Percentiles rank a stretch among this genome's conserved stretches.
These are phyloP conservation scores for Uromyces viciae-fabae DNA, from an alignment of 1,284 basidiomycete genomes.

Conservation along the genomic window DNA sequence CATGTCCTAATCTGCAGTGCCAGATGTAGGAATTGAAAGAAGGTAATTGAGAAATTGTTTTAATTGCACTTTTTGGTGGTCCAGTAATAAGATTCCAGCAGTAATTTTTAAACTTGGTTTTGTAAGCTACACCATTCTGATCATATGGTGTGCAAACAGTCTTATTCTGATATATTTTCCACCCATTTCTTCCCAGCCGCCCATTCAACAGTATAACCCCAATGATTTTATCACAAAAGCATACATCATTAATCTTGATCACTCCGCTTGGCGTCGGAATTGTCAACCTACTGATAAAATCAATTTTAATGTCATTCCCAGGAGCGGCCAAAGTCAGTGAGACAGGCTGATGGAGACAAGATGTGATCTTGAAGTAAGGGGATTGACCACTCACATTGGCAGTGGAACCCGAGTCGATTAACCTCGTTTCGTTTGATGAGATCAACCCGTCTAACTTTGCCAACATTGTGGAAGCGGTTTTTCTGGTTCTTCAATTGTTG, in stretches of 20 bases:
- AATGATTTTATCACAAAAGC: neutral
- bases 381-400: neutral
- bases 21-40: neutral
- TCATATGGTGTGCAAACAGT: neutral
- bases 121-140: neutral
- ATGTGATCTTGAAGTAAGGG: neutral
- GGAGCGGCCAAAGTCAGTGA: neutral
- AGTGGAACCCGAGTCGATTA: neutral
- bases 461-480: too few relatives aligned
- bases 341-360: neutral
- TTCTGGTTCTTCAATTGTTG: too few relatives aligned
- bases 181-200: neutral
- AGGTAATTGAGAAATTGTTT: neutral
- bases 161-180: neutral
- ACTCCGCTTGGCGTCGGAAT: neutral
- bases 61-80: neutral
- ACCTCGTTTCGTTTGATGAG: too few relatives aligned
- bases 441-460: too few relatives aligned
- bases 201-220: neutral
- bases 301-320: neutral
- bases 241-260: neutral
- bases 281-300: neutral
- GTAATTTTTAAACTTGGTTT: neutral
- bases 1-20: conserved; percentile 1
- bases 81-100: neutral